Evolutionary conservation across 1,139 yeast species (phyloP).

Genomic region (Diutina sp.): DNA sequence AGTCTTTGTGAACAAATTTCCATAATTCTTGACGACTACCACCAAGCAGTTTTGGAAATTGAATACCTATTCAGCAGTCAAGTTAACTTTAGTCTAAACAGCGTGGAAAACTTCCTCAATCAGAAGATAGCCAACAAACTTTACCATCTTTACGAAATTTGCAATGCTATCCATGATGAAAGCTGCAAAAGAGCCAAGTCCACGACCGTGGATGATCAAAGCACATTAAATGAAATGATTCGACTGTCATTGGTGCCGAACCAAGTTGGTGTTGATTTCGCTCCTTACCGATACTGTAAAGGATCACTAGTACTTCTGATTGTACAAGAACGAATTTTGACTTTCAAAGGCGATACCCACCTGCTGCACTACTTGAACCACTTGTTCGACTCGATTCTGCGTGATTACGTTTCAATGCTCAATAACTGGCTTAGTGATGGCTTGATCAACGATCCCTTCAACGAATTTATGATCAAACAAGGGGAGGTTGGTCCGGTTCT

Average conservation of each 20-base stretch:
- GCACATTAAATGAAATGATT: neutral
- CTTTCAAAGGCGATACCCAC: slow-evolving; percentile 53
- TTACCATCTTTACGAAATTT: slow-evolving; percentile 46
- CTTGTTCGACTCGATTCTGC: slow-evolving; percentile 48
- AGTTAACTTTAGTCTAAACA: slow-evolving; percentile 20
- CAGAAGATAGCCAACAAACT: slow-evolving; percentile 20
- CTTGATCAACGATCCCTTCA: slow-evolving; percentile 60
- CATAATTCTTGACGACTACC: slow-evolving; percentile 33
- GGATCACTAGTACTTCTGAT: slow-evolving; percentile 58
- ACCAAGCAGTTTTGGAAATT: slow-evolving; percentile 34
- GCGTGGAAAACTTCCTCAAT: slow-evolving; percentile 19
- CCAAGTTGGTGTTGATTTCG: slow-evolving; percentile 33
- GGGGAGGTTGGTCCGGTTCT: slow-evolving; percentile 17
- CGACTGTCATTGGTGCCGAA: slow-evolving; percentile 13
- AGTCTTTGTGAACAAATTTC: slow-evolving; percentile 53
- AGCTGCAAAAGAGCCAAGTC: neutral
- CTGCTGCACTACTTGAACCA: slow-evolving; percentile 38
- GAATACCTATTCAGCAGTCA: slow-evolving; percentile 42
- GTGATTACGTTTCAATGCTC: slow-evolving; percentile 55
- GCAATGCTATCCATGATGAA: slow-evolving; percentile 24
- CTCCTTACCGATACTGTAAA: slow-evolving; percentile 48
- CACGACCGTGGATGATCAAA: neutral
- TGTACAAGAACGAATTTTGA: slow-evolving; percentile 43
- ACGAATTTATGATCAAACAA: slow-evolving; percentile 65
- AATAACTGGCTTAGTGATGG: slow-evolving; percentile 75